Evolutionary conservation across 805 yeast species (phyloP).

Genomic region (Schizosaccharomyces osmophilus): DNA sequence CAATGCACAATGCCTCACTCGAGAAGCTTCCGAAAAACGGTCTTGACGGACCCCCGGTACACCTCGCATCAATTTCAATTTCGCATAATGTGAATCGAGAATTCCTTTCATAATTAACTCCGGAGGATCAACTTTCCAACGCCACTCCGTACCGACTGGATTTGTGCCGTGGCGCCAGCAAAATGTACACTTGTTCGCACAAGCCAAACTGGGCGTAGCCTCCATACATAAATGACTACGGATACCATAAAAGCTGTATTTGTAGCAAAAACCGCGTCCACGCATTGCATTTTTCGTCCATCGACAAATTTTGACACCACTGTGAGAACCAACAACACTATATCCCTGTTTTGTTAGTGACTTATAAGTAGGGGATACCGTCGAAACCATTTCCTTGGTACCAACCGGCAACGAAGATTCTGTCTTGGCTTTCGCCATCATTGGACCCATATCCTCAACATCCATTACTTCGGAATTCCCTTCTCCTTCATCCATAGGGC

Average conservation of each 20-base stretch:
- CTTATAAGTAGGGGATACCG: slow-evolving; percentile 68
- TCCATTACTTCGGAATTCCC: slow-evolving; percentile 27
- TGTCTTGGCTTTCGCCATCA: slow-evolving; percentile 17
- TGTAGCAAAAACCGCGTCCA: slow-evolving; percentile 86
- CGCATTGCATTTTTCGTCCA: slow-evolving; percentile 90
- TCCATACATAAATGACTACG: slow-evolving; percentile 85
- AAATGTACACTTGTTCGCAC: slow-evolving; percentile 85
- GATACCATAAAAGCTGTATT: slow-evolving; percentile 77
- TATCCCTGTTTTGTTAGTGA: slow-evolving; percentile 83
- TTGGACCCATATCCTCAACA: slow-evolving; percentile 67
- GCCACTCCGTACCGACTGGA: slow-evolving; percentile 88
- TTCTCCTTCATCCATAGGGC: neutral
- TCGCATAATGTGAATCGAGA: slow-evolving; percentile 64
- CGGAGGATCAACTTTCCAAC: slow-evolving; percentile 88
- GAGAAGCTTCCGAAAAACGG: slow-evolving; percentile 73
- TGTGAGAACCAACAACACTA: slow-evolving; percentile 76
- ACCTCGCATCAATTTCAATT: slow-evolving; percentile 83
- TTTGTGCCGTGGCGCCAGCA: slow-evolving; percentile 97
- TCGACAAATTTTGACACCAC: slow-evolving; percentile 84
- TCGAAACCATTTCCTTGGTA: slow-evolving; percentile 64
- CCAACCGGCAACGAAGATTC: slow-evolving; percentile 13
- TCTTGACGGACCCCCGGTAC: slow-evolving; percentile 84
- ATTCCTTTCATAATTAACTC: slow-evolving; percentile 69
- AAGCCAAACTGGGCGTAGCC: slow-evolving; percentile 76
- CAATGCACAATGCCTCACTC: slow-evolving; percentile 73